Base-by-base conservation (phyloP, 805 yeast genomes). In the Saccharomycopsis fermentans region DNA sequence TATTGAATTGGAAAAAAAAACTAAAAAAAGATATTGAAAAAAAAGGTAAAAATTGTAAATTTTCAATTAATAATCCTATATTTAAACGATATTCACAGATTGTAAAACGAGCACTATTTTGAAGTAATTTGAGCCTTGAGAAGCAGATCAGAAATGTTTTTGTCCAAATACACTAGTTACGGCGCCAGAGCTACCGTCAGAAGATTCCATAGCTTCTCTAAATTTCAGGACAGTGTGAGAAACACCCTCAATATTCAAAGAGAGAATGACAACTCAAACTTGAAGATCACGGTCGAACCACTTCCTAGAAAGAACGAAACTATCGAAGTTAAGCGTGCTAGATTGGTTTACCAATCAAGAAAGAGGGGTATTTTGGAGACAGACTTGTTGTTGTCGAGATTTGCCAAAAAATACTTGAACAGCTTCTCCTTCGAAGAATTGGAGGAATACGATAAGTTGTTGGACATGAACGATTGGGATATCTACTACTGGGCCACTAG, bases 401-500 rank as follows among this genome's bases (percentile, higher is more conserved):
- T 91, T 71, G 96, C 98, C 29, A 83, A 90, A 67, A 80, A 80
- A 67, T 81, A 87, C 67, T 74, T 94, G 63, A 71, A 77, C 40
- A 67, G 68, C 0, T 79, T 94, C 76, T 75, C 78, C 12, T 71
- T 74, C 61, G 84, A 77, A 57, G 86, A 90, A 71, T 74, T 94
- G 57, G 86, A 82, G 53, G 98, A 94, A 70, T 94, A 89, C 70
- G 97, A 92, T 68, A 69, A 77, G 59, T 72, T 94, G 59, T 77
- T 94, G 68, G 96, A 94, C 70, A 96, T 92, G 71, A 81, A 92
- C n/a, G 99, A 94, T 71, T 94, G 99, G 99, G 99, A 94, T 71
- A 91, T 94, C 61, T 94, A 89, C 71, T 94, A 94, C 74, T 92
- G 99, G 99, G 96, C 96, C 27, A 90, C 97, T 1, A 81, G 81